phyloP scores from a whole-genome alignment of 1,139 yeast species.

The Blastobotrys petasosporus region DNA sequence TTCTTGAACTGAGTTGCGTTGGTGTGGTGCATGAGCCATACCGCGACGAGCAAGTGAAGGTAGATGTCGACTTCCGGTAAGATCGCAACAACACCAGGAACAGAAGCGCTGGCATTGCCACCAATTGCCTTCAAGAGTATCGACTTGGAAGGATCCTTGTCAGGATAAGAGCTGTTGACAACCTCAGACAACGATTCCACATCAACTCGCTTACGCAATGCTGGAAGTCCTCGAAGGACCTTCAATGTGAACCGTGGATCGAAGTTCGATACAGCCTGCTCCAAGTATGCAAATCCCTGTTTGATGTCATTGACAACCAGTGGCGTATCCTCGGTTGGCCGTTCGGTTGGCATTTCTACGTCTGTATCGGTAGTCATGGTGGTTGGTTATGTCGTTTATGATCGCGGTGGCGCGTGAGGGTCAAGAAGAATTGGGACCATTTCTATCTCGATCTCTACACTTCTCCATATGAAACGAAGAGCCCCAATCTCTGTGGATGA shows the following conservation, averaged over 20 bases:
- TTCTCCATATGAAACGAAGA: slow-evolving; percentile 5
- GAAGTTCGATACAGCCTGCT: slow-evolving; percentile 66
- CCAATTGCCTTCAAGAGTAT: slow-evolving; percentile 41
- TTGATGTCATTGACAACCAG: slow-evolving; percentile 40
- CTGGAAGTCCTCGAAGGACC: slow-evolving; percentile 76
- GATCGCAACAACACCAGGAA: slow-evolving; percentile 27
- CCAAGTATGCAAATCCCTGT: slow-evolving; percentile 49
- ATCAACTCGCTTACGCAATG: slow-evolving; percentile 60
- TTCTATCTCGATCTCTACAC: not conserved
- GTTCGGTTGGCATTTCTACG: slow-evolving; percentile 12
- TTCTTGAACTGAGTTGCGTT: slow-evolving; percentile 35
- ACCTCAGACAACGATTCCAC: slow-evolving; percentile 49
- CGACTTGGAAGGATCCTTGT: slow-evolving; percentile 39
- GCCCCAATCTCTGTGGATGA: slow-evolving; percentile 41
- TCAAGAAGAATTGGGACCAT: too few species aligned
- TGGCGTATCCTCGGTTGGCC: slow-evolving; percentile 13
- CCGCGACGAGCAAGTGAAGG: slow-evolving; percentile 70
- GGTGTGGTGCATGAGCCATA: slow-evolving; percentile 61
- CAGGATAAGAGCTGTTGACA: slow-evolving; percentile 50
- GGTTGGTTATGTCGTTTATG: not conserved
- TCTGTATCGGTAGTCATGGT: slow-evolving; percentile 8
- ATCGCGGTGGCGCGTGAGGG: too few species aligned
- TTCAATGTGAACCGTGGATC: slow-evolving; percentile 86
- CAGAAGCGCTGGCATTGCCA: slow-evolving; percentile 21
- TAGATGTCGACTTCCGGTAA: slow-evolving; percentile 79